Evolutionary conservation across 352 stramenopile species (phyloP).

Genomic region (Phytophthora sojae): DNA sequence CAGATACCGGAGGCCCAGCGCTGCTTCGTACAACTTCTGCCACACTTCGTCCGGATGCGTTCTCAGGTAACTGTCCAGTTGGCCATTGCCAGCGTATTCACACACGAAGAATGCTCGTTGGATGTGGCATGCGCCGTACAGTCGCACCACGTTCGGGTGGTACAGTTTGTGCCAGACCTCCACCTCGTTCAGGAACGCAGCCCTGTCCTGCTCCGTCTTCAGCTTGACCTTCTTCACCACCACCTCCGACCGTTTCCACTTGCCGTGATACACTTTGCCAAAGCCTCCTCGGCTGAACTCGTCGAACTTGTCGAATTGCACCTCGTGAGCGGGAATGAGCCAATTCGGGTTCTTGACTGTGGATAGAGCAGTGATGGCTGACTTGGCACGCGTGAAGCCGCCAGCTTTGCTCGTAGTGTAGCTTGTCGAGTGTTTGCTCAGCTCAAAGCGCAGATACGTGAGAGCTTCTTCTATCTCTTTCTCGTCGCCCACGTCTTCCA

Average conservation of each 20-base stretch:
- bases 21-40: conserved; percentile 25
- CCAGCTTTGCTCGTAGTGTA: conserved; percentile 9
- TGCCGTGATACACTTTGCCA: conserved; percentile 16
- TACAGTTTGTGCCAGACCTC: conserved; percentile 30
- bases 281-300: conserved; percentile 25
- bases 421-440: conserved; percentile 19
- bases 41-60: conserved; percentile 4
- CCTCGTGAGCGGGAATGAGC: conserved; percentile 29
- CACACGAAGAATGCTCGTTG: conserved; percentile 28
- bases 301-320: conserved; percentile 24
- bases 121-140: conserved; percentile 31
- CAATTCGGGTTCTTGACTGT: conserved; percentile 1
- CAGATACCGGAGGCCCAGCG: conserved; percentile 27
- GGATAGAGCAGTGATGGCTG: not conserved
- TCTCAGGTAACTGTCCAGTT: conserved; percentile 25
- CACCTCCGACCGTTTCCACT: conserved; percentile 28
- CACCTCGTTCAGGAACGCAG: conserved; percentile 24
- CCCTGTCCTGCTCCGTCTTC: conserved; percentile 14
- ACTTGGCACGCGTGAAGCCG: conserved; percentile 6
- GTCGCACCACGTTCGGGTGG: conserved; percentile 29
- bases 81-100: conserved; percentile 19
- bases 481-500: conserved; percentile 8
- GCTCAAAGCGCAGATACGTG: conserved; percentile 21
- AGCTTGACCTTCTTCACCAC: conserved; percentile 34
- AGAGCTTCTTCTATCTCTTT: conserved; percentile 14